A percentile compares a stretch with the other conserved stretches of the same genome.
Conservation (phyloP, 176 grass and related monocot species). For the Coix lacrymajobi region DNA sequence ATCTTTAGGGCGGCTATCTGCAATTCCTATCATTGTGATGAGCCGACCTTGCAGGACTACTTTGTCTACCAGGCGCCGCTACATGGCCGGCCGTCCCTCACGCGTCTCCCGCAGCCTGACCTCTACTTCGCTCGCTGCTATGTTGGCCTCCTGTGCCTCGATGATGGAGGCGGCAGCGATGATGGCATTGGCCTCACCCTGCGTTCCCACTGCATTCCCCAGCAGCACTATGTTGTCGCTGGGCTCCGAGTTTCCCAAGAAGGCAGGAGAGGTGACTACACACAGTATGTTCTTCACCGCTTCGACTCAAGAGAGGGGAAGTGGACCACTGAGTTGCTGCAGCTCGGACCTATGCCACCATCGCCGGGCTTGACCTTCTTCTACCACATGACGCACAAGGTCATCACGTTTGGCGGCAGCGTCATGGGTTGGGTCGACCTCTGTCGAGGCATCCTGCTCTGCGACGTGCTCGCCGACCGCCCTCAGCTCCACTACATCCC, state of each 20-base stretch:
- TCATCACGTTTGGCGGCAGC: not conserved
- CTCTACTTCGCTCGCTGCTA: no score
- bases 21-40: not conserved
- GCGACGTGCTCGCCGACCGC: not conserved
- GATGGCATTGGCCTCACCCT: not conserved
- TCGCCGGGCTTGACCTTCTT: not conserved
- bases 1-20: not conserved
- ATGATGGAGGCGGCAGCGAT: not conserved
- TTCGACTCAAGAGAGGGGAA: not conserved
- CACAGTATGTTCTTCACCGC: not conserved
- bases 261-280: not conserved
- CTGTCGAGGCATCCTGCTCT: not conserved
- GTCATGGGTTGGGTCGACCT: not conserved
- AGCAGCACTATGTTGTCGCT: not conserved
- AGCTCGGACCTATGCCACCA: not conserved
- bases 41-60: not conserved
- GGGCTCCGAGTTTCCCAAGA: not conserved
- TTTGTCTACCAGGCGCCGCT: not conserved
- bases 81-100: not conserved
- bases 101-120: not conserved
- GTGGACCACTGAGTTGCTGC: not conserved
- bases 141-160: not conserved
- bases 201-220: not conserved
- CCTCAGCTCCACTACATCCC: not conserved
- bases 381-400: not conserved